Evolutionary conservation across 306 rosid species (phyloP), one percentile per base, ranked within the genome.

Genomic region (Glycine tomentella): DNA sequence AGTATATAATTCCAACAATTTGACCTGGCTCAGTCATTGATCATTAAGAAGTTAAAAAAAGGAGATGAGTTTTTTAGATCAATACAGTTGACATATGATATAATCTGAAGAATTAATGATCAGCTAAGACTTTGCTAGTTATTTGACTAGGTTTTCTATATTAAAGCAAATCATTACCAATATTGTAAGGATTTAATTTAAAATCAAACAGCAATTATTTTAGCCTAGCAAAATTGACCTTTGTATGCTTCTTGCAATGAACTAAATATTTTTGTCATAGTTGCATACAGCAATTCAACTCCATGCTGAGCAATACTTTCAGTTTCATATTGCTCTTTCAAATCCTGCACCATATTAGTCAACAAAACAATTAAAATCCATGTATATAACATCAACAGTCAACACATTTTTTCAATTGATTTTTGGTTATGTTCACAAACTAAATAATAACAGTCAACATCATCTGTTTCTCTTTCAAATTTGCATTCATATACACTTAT

Each of bases 1-100:
- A 93, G 75, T 85, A 86, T 83, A 96, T 65, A 64, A 92, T 86
- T 82, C 98, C 99, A 86, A 96, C 98, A 76, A 96, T 90, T 90
- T 90, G 92, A 92, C 98, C 99, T 95, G n/a, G 91, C 80, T 82
- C 90, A 79, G 38, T 46, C 46, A 59, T 78, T 64, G 72, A 84
- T 59, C 62, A 65, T 72, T 48, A 50, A 77, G 69, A 76, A 48
- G 75, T 75, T 84, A 63, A 68, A 51, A 49, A 85, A 50, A 76
- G 76, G 31, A 53, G 69, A 71, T 53, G 51, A 78, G 77, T 67
- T 15, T 4, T 52, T 9, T 12, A 57, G 52, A 69, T 55, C 55
- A 68, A 70, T 69, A 61, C 50, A 48, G 55, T 55, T 58, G 46
- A 33, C 71, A 79, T n/a, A n/a, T 69, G 59, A 42, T 46, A 49